These are phyloP conservation scores for Pseudogymnoascus destructans DNA, from an alignment of 2,329 filamentous ascomycete species.

Conservation along the genomic window DNA sequence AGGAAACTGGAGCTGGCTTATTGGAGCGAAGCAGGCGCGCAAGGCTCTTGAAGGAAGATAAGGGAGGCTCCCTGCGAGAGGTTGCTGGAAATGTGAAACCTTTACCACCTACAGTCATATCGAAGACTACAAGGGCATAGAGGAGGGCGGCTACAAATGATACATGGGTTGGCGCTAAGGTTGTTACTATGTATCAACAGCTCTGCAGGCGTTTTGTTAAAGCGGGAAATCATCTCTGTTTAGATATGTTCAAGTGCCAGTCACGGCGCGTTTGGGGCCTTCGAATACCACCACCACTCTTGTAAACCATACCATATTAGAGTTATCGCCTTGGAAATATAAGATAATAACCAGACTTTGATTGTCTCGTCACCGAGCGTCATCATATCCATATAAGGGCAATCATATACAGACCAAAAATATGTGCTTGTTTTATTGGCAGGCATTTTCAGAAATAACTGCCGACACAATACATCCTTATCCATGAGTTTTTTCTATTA, in stretches of 20 bases:
- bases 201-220: conserved; percentile 2
- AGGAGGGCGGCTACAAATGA: background rate
- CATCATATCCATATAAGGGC: background rate
- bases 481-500: background rate
- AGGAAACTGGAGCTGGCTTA: conserved; percentile 14
- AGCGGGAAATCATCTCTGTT: background rate
- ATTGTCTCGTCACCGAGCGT: background rate
- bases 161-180: background rate
- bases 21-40: conserved; percentile 20
- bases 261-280: background rate
- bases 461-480: background rate
- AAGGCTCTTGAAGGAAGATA: conserved; percentile 10
- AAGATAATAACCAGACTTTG: background rate
- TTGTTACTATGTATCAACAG: conserved; percentile 2
- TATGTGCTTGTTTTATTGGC: background rate
- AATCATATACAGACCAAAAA: background rate
- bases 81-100: conserved; percentile 1
- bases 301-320: conserved; percentile 3
- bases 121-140: background rate
- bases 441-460: background rate
- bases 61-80: background rate
- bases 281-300: conserved; percentile 4
- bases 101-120: conserved; percentile 5
- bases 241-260: background rate
- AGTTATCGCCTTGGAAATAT: conserved; percentile 2